phyloP scores from a whole-genome alignment of 2,329 filamentous ascomycete genomes.

The Colletotrichum lindemuthianum region DNA sequence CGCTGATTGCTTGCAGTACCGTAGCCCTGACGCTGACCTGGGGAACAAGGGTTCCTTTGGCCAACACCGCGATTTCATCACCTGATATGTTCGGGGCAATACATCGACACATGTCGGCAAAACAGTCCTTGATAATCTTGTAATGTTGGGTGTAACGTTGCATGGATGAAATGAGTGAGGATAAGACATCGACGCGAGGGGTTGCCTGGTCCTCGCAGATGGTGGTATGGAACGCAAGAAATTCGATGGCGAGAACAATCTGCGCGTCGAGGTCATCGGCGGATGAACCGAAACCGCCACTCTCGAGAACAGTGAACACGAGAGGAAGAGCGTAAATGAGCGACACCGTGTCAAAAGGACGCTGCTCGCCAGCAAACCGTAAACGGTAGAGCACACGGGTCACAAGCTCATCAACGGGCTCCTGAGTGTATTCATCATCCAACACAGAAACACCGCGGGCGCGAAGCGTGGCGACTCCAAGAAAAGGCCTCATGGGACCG shows the following conservation, averaged over 20 bases:
- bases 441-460: conserved; percentile 79
- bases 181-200: conserved; percentile 79
- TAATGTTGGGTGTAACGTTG: conserved; percentile 92
- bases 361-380: conserved; percentile 89
- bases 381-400: conserved; percentile 91
- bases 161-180: conserved; percentile 81
- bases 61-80: conserved; percentile 79
- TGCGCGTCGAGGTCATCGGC: conserved; percentile 89
- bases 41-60: conserved; percentile 80
- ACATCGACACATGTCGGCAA: conserved; percentile 85
- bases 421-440: conserved; percentile 76
- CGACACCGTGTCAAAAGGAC: conserved; percentile 90
- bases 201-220: conserved; percentile 79
- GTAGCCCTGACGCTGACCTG: conserved; percentile 84
- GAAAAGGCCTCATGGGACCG: conserved; percentile 80
- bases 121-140: conserved; percentile 92
- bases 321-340: conserved; percentile 89
- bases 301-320: conserved; percentile 79
- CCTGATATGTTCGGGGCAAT: conserved; percentile 82
- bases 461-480: conserved; percentile 87
- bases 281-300: conserved; percentile 78
- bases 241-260: conserved; percentile 86
- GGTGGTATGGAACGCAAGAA: conserved; percentile 88
- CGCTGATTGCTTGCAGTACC: conserved; percentile 87
- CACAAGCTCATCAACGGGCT: conserved; percentile 84